These are phyloP conservation scores for Leccinum fibrillosum DNA, from an alignment of 768 basidiomycete genomes.

Conservation along the genomic window DNA sequence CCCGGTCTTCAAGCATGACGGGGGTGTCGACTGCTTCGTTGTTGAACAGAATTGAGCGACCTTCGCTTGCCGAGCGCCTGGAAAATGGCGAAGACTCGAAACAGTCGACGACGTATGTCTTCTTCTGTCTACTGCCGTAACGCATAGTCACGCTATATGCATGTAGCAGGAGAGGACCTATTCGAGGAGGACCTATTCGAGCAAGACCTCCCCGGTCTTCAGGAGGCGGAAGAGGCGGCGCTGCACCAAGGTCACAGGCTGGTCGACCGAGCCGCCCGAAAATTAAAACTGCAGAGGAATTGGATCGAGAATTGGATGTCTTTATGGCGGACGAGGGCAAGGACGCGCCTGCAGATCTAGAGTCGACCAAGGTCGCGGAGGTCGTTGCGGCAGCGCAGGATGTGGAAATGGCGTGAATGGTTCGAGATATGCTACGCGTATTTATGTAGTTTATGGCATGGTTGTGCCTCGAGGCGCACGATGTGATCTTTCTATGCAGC, in stretches of 20 bases:
- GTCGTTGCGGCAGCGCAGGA: conserved; percentile 34
- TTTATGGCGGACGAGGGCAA: conserved; percentile 66
- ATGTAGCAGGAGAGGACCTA: conserved; percentile 42
- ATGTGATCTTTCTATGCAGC: background rate
- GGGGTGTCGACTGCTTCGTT: conserved; percentile 51
- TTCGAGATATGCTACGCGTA: conserved; percentile 4
- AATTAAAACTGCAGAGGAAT: conserved; percentile 73
- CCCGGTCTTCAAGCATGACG: conserved; percentile 47
- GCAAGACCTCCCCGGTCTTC: conserved; percentile 25
- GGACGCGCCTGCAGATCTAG: conserved; percentile 18
- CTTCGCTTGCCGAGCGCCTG: conserved; percentile 65
- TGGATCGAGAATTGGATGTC: conserved; percentile 86
- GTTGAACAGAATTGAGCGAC: conserved; percentile 72
- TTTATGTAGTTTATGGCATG: conserved; percentile 20
- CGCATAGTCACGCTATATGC: background rate
- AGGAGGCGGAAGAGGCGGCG: conserved; percentile 11
- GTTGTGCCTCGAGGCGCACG: background rate
- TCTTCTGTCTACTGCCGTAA: background rate
- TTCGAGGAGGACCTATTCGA: conserved; percentile 55
- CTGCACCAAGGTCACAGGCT: conserved; percentile 23
- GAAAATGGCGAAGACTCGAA: conserved; percentile 40
- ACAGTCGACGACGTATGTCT: conserved; percentile 8
- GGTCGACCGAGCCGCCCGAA: conserved; percentile 40
- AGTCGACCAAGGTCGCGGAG: conserved; percentile 10
- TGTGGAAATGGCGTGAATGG: conserved; percentile 50